Evolutionary conservation across 2,329 filamentous ascomycete species (phyloP).

Genomic region (Fusarium nygamai): DNA sequence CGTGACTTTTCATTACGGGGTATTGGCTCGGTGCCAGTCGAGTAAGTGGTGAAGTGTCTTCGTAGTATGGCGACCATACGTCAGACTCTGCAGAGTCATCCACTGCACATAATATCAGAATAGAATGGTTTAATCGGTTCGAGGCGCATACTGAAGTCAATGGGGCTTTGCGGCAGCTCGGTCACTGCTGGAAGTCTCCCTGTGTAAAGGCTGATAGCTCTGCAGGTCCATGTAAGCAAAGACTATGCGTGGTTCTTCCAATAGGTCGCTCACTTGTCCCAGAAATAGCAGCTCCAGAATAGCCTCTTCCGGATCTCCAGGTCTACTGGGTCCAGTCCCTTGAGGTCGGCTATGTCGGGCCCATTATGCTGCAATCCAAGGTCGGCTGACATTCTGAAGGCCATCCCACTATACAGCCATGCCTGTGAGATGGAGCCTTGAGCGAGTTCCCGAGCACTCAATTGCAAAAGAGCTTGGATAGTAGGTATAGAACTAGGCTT

Average conservation of each 20-base stretch:
- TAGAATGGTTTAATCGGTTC: too few relatives aligned
- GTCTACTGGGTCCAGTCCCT: background rate
- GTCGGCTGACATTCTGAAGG: conserved; percentile 4
- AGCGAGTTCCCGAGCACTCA: background rate
- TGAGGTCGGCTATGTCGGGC: background rate
- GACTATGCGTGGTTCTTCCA: background rate
- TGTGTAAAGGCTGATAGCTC: background rate
- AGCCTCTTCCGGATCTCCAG: conserved; percentile 4
- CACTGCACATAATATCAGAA: background rate
- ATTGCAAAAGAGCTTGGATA: background rate
- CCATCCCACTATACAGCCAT: conserved; percentile 3
- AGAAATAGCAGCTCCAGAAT: conserved; percentile 9
- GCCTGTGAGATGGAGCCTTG: background rate
- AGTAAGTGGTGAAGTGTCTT: background rate
- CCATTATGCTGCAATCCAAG: conserved; percentile 5
- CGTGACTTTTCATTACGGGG: conserved; percentile 1
- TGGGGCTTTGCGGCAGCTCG: background rate
- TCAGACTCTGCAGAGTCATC: conserved; percentile 2
- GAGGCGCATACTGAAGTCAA: background rate
- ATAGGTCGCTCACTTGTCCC: background rate
- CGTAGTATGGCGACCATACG: background rate
- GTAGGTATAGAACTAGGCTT: conserved; percentile 4
- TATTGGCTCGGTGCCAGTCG: background rate
- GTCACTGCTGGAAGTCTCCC: conserved; percentile 1
- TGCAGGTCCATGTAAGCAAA: background rate